Percentiles rank a stretch among this genome's conserved stretches.
Evolutionary conservation across 1,284 basidiomycete species (phyloP).

Genomic region (Boletus mariae): DNA sequence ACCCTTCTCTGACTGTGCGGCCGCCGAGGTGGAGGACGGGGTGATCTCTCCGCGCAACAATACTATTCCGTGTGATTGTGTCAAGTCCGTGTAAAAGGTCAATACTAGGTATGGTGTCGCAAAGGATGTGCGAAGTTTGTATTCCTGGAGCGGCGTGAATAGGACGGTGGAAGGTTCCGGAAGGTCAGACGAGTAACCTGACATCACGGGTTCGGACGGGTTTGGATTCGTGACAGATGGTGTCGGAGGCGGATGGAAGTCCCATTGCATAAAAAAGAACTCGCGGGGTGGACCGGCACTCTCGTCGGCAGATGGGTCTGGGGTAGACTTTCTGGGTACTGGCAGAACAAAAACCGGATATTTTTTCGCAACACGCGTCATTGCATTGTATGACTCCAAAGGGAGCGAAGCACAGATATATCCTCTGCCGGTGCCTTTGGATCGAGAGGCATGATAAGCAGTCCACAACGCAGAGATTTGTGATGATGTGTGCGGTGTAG

Average conservation of each 20-base stretch:
- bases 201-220: slow-evolving; percentile 38
- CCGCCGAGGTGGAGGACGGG: slow-evolving; percentile 47
- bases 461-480: slow-evolving; percentile 84
- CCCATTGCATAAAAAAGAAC: slow-evolving; percentile 89
- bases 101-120: slow-evolving; percentile 90
- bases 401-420: slow-evolving; percentile 82
- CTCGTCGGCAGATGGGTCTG: slow-evolving; percentile 29
- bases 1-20: slow-evolving; percentile 15
- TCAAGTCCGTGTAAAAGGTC: slow-evolving; percentile 91
- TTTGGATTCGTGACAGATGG: slow-evolving; percentile 39
- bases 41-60: slow-evolving; percentile 93
- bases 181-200: slow-evolving; percentile 32
- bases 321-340: slow-evolving; percentile 47
- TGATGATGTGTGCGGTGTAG: slow-evolving; percentile 65
- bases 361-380: slow-evolving; percentile 58
- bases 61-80: slow-evolving; percentile 76
- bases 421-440: slow-evolving; percentile 73
- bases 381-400: slow-evolving; percentile 65
- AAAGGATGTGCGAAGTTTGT: slow-evolving; percentile 83
- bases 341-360: slow-evolving; percentile 82
- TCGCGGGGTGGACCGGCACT: slow-evolving; percentile 53
- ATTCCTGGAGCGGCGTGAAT: slow-evolving; percentile 93
- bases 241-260: slow-evolving; percentile 68
- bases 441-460: slow-evolving; percentile 80
- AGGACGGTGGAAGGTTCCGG: slow-evolving; percentile 68